Evolutionary conservation across 495 filamentous ascomycete genomes (phyloP), one percentile per base, ranked within the genome.

Genomic region (Neurospora africana): DNA sequence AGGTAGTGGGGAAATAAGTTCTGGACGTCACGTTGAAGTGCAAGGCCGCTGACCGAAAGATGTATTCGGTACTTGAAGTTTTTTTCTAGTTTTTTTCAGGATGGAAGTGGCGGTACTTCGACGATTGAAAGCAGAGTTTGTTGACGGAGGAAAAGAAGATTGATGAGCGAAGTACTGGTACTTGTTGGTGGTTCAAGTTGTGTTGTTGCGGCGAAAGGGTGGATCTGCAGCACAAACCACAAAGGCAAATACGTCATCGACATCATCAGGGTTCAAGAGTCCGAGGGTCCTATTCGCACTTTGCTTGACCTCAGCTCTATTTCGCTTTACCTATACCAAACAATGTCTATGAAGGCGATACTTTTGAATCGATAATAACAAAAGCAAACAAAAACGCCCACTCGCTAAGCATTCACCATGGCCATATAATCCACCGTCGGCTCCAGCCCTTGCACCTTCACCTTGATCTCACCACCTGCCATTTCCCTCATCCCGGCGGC

Each of bases 391-490:
- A 15, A 17, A 8, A 30, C 13, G 2, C 53, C n/a, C 44, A 10
- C 44, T 23, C 10, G 44, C 15, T 53, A 74, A 19, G 69, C 75
- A 71, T 80, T 77, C 4, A 79, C 72, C 79, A 79, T 78, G 19
- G 53, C 72, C 69, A 76, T 53, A 47, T 79, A 80, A 61, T 80
- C 76, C 35, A 79, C 76, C 69, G 72, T 77, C 23, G 74, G 74
- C 69, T 21, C 40, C 69, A 41, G 10, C 2, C 21, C 21, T 10
- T 11, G 17, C 6, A 17, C 11, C 68, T 44, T 41, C 37, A 30
- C n/a, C 38, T 33, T 30, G 27, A 41, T 39, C 23, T 23, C 17
- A 47, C 30, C 69, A 38, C 23, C 30, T 21, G 37, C 36, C 38
- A 10, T 47, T 9, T 27, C 30, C 11, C 61, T 35, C 27, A 65